Conservation (phyloP, 495 filamentous ascomycete species). For the Echria macrotheca region DNA sequence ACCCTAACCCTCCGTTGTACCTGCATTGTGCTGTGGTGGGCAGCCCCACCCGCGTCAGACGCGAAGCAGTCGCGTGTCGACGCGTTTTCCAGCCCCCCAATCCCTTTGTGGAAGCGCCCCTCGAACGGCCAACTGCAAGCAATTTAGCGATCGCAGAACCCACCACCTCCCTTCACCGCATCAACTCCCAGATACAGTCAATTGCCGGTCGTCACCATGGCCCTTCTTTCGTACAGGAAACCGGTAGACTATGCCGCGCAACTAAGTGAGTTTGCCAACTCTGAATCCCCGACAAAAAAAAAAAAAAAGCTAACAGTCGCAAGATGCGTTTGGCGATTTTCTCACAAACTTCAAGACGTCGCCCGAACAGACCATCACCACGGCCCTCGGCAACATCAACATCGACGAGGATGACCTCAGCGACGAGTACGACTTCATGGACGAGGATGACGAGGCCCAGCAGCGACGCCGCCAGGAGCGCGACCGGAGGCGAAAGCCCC, state of each 20-base stretch:
- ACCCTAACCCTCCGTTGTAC: constrained; percentile 2
- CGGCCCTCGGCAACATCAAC: constrained; percentile 75
- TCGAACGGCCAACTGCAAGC: background rate
- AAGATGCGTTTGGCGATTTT: constrained; percentile 83
- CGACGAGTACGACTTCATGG: constrained; percentile 94
- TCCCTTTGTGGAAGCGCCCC: constrained; percentile 8
- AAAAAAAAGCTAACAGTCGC: background rate
- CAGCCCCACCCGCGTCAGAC: constrained; percentile 6
- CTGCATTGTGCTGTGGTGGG: background rate
- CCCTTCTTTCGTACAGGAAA: constrained; percentile 66
- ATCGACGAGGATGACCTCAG: constrained; percentile 84
- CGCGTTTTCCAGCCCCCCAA: constrained; percentile 27
- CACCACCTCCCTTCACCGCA: background rate
- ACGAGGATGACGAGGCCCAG: constrained; percentile 65
- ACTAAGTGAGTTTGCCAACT: constrained; percentile 52
- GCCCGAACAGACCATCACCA: constrained; percentile 63
- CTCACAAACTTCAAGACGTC: constrained; percentile 81
- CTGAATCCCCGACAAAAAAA: background rate
- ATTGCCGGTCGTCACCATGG: constrained; percentile 49
- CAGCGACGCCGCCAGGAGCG: constrained; percentile 41
- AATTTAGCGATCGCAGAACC: constrained; percentile 4
- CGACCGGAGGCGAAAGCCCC: constrained; percentile 46
- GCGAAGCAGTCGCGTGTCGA: constrained; percentile 24
- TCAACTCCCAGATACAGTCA: constrained; percentile 4
- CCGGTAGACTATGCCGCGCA: constrained; percentile 84